Conservation (phyloP, 2,329 filamentous ascomycete species). For the Colletotrichum salicis region DNA sequence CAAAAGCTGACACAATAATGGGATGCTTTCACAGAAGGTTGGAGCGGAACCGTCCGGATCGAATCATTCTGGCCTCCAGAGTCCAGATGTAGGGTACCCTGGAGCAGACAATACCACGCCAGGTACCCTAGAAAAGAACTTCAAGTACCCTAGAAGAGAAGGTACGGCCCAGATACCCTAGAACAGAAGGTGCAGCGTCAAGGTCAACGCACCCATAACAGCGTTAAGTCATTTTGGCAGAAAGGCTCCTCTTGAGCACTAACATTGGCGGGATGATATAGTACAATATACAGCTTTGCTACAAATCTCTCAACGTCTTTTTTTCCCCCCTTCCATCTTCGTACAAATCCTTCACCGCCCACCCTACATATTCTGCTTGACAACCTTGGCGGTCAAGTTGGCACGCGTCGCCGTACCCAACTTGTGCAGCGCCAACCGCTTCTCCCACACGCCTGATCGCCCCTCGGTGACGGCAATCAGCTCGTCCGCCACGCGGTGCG, state of each 20-base stretch:
- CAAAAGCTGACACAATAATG: neutral
- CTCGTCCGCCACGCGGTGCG: constrained; percentile 84
- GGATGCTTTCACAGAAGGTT: neutral
- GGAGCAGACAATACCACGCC: no score
- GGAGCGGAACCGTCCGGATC: neutral
- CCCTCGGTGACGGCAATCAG: constrained; percentile 90
- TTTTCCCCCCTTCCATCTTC: neutral
- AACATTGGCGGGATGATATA: constrained; percentile 24
- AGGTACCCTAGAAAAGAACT: no score
- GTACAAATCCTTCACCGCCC: neutral
- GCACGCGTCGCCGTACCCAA: constrained; percentile 80
- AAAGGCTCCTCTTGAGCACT: constrained; percentile 26
- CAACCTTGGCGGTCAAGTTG: constrained; percentile 66
- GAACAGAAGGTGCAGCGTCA: no score
- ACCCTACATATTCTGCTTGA: constrained; percentile 47
- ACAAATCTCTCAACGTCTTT: constrained; percentile 10
- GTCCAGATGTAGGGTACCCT: no score
- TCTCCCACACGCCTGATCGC: constrained; percentile 84
- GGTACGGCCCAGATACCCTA: no score
- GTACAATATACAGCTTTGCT: constrained; percentile 36
- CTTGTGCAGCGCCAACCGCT: constrained; percentile 82
- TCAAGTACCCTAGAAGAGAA: no score
- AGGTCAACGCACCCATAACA: no score
- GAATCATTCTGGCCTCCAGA: neutral
- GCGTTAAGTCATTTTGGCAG: neutral